Conservation (phyloP, 2,329 filamentous ascomycete species). For the Graphium sp. region DNA sequence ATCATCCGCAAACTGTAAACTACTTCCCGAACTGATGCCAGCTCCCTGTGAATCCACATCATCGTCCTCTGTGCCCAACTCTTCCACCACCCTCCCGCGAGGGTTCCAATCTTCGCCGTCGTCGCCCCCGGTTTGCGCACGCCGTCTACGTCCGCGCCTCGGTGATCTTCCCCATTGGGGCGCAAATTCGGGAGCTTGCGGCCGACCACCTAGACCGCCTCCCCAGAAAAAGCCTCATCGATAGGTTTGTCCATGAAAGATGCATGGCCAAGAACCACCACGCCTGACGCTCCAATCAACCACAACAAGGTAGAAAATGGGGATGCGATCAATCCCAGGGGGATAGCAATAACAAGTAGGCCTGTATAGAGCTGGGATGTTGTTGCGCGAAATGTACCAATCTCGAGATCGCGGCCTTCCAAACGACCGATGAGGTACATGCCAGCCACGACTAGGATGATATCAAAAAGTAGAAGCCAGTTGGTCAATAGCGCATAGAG, state of each 20-base stretch:
- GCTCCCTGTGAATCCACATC: conserved; percentile 37
- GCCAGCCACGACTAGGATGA: conserved; percentile 69
- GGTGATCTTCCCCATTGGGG: conserved; percentile 99
- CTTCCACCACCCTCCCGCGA: conserved; percentile 35
- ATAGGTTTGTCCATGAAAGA: conserved; percentile 96
- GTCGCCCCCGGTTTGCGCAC: conserved; percentile 7
- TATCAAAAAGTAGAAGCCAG: conserved; percentile 73
- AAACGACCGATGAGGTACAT: conserved; percentile 88
- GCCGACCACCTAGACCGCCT: conserved; percentile 99
- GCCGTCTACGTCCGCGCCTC: conserved; percentile 53
- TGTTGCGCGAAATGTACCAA: conserved; percentile 69
- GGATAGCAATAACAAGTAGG: conserved; percentile 67
- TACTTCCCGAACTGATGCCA: conserved; percentile 26
- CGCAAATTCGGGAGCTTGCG: conserved; percentile 92
- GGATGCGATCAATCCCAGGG: conserved; percentile 70
- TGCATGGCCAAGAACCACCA: conserved; percentile 88
- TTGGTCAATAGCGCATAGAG: conserved; percentile 92
- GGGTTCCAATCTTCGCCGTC: conserved; percentile 16
- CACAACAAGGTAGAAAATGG: conserved; percentile 77
- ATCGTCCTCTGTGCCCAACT: conserved; percentile 44
- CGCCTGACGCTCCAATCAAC: conserved; percentile 89
- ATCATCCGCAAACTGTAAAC: conserved; percentile 34
- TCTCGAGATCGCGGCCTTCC: conserved; percentile 70
- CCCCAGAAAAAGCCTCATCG: conserved; percentile 99
- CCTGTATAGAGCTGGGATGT: conserved; percentile 89